Conservation (phyloP, 164 flowering plant species). For the Warburgia ugandensis region DNA sequence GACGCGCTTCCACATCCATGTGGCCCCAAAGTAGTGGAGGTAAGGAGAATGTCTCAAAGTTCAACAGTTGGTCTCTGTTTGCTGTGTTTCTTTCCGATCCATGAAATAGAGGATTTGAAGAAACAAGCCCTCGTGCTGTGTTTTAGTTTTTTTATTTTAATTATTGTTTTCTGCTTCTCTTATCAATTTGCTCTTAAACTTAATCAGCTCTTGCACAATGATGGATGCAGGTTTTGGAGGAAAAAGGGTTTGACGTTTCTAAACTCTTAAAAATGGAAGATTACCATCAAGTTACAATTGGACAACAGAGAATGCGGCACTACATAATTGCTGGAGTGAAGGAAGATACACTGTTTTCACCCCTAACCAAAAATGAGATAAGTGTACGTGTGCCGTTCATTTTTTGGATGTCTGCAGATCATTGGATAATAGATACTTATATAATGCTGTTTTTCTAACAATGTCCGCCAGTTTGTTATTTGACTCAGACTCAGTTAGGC, state of each 20-base stretch:
- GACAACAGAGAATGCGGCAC: constrained; percentile 90
- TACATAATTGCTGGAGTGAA: constrained; percentile 80
- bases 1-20: no score
- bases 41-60: no score
- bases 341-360: constrained; percentile 87
- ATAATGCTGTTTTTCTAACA: no score
- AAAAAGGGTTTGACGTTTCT: constrained; percentile 87
- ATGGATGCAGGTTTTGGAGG: constrained; percentile 74
- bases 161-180: not conserved
- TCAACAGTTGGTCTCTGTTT: no score
- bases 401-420: not conserved
- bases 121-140: no score
- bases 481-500: no score
- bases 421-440: not conserved
- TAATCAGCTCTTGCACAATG: not conserved
- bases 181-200: not conserved
- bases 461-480: no score
- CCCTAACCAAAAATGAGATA: constrained; percentile 94
- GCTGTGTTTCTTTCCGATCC: no score
- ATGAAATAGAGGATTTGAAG: no score
- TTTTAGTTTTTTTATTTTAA: no score
- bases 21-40: no score
- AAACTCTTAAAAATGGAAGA: constrained; percentile 66
- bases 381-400: constrained; percentile 51
- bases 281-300: constrained; percentile 63